Evolutionary conservation across 176 grass and related monocot genomes (phyloP), one percentile per base, ranked within the genome.

Genomic region (Rhynchospora breviuscula): DNA sequence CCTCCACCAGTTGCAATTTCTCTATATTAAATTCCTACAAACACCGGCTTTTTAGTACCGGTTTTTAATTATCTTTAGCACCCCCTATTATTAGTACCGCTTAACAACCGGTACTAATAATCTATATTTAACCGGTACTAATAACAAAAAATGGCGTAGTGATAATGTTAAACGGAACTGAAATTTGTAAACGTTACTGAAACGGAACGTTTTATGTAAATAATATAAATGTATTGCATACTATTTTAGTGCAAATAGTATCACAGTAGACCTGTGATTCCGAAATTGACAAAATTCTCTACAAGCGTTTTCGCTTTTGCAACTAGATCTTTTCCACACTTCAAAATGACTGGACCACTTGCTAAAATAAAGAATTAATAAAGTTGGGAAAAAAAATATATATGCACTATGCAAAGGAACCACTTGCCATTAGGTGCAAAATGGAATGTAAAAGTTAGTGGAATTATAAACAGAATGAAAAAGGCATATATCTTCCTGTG

Each of bases 11-110:
- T 83, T 99, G 97, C 60, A 99, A 59, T 85, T 99, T 99, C 84
- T 99, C 97, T 22, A 99, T 99, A 89, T 95, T 99, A 79, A 99
- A 99, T 77, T 99, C 97, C 97, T 99, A 80, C n/a, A 81, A 31
- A 23, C 6, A 17, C 6, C 6, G 6, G n/a, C n/a, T n/a, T n/a
- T n/a, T n/a, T n/a, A n/a, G n/a, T n/a, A n/a, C n/a, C n/a, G n/a
- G n/a, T n/a, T n/a, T n/a, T n/a, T n/a, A n/a, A n/a, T n/a, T n/a
- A n/a, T n/a, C n/a, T n/a, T n/a, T n/a, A n/a, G n/a, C n/a, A n/a
- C n/a, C n/a, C n/a, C n/a, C n/a, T n/a, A n/a, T n/a, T n/a, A n/a
- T n/a, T n/a, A n/a, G n/a, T n/a, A n/a, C n/a, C n/a, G n/a, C n/a
- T n/a, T n/a, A n/a, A n/a, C n/a, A n/a, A n/a, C n/a, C n/a, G n/a